A percentile compares a stretch with the other conserved stretches of the same genome.
These are phyloP conservation scores for Brettanomyces nanus DNA, from an alignment of 805 yeast species.

Conservation along the genomic window DNA sequence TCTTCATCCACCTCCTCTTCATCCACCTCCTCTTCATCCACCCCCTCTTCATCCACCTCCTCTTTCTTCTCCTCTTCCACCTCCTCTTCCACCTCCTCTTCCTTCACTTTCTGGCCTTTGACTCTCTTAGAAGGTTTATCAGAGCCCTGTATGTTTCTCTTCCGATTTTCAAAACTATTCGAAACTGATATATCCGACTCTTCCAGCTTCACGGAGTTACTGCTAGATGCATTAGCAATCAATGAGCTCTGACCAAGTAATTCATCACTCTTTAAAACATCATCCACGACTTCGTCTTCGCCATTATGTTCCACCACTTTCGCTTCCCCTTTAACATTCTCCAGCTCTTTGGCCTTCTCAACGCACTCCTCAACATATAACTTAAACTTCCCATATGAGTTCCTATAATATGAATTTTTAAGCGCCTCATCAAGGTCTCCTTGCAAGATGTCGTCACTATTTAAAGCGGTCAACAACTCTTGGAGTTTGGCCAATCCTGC, in stretches of 20 bases:
- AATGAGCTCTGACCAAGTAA: slow-evolving; percentile 4
- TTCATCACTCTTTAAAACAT: too few relatives aligned
- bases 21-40: not conserved
- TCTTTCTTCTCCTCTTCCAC: slow-evolving; percentile 5
- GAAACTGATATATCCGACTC: not conserved
- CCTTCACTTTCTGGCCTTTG: not conserved
- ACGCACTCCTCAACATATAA: slow-evolving; percentile 21
- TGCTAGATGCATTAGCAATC: not conserved
- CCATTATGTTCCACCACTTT: slow-evolving; percentile 9
- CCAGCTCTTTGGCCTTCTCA: slow-evolving; percentile 11
- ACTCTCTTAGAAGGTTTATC: not conserved
- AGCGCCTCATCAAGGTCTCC: slow-evolving; percentile 21
- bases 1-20: slow-evolving; percentile 2
- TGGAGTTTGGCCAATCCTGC: slow-evolving; percentile 15
- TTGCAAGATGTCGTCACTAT: slow-evolving; percentile 17
- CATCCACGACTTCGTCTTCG: too few relatives aligned
- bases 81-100: not conserved
- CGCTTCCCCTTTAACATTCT: slow-evolving; percentile 6
- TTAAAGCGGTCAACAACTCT: slow-evolving; percentile 15
- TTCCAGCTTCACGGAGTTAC: not conserved
- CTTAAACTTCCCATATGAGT: slow-evolving; percentile 18
- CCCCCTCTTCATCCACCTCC: slow-evolving; percentile 4
- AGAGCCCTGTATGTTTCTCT: too few relatives aligned
- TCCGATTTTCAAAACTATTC: too few relatives aligned
- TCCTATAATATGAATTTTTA: slow-evolving; percentile 14